A percentile compares a stretch with the other conserved stretches of the same genome.
Conservation (phyloP, 148 eudicot genomes). For the Rhododendron williamsianum region DNA sequence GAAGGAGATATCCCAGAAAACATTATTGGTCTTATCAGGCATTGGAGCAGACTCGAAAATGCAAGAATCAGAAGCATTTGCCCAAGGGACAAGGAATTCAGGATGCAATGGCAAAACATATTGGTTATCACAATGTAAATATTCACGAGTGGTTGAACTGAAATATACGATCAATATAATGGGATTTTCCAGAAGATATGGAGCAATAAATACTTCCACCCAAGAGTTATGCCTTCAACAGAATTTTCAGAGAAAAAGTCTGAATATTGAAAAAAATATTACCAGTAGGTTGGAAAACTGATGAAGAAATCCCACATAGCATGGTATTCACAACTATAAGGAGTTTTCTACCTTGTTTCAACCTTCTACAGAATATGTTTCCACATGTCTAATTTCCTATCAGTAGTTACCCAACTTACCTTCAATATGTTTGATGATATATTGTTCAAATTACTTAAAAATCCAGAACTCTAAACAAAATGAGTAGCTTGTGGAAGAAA, state of each 20-base stretch:
- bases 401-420: neutral
- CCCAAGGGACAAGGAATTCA: neutral
- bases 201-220: neutral
- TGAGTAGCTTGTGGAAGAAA: slow-evolving; percentile 6
- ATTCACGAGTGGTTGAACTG: neutral
- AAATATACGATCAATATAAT: neutral
- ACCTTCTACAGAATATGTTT: neutral
- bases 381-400: neutral
- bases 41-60: neutral
- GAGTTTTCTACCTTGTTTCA: neutral
- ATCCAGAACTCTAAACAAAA: neutral
- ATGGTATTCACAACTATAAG: neutral
- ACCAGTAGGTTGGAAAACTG: neutral
- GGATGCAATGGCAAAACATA: neutral
- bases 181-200: neutral
- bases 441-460: neutral
- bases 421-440: neutral
- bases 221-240: neutral
- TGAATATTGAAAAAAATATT: neutral
- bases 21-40: neutral
- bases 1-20: neutral
- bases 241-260: neutral
- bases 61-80: neutral
- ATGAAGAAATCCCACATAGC: neutral
- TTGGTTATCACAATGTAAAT: neutral